Evolutionary conservation across 106 monocot genomes (phyloP), one percentile per base, ranked within the genome.

Genomic region (Phalaenopsis equestris): DNA sequence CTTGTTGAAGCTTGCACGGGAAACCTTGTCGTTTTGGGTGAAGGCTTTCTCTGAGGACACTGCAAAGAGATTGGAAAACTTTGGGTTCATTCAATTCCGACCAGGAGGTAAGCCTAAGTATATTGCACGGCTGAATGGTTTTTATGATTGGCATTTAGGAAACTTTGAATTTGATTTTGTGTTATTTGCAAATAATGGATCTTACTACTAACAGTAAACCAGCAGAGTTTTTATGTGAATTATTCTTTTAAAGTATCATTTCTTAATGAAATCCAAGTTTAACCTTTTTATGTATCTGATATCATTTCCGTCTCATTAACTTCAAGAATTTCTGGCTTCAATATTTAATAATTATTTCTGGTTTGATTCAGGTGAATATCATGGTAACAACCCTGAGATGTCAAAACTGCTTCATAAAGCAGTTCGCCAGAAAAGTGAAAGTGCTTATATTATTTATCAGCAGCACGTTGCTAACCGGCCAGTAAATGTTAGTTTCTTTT

Each of bases 11-110:
- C 86, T 98, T 86, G 98, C 90, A 61, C 90, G 98, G 77, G 98
- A 98, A 87, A 91, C 98, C 16, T 85, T 98, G 78, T 98, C 98
- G 83, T 98, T 94, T 81, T 98, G 98, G 98, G 90, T 98, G 85
- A 98, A 98, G 79, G 98, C 94, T 55, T 98, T 98, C 79, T 94
- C 98, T 37, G 92, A 94, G 85, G 98, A 98, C 80, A 98, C 98
- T 39, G 94, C 98, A 19, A 98, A 98, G 84, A 92, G 98, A 77
- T 88, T 98, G 41, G 94, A 98, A 77, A 98, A 98, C 80, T 98
- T 89, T 82, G 98, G 98, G 14, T 98, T 98, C 79, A 98, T 98
- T 83, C 98, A 98, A 78, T 88, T 82, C 64, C 89, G 98, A 88
- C 90, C 90, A 75, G 98, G 98, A 98, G 98, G 98, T 98, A 18